Evolutionary conservation across 306 rosid genomes (phyloP).

Genomic region (Castanopsis chinensis): DNA sequence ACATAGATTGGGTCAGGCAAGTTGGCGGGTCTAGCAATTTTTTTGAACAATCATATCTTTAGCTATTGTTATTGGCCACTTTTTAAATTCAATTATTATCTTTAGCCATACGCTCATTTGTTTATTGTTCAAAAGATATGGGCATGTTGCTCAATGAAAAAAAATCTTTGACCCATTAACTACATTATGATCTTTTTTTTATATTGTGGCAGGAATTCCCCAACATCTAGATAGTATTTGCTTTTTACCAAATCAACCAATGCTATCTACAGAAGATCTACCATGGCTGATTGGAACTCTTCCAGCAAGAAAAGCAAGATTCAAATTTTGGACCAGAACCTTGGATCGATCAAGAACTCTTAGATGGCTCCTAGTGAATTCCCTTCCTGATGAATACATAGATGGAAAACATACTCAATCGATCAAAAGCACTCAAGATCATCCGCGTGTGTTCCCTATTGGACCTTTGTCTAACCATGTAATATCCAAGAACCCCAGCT

Average conservation of each 20-base stretch:
- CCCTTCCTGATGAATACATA: slow-evolving; percentile 53
- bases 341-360: slow-evolving; percentile 56
- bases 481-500: slow-evolving; percentile 33
- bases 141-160: background rate
- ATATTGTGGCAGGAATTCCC: slow-evolving; percentile 59
- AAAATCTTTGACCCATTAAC: background rate
- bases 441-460: slow-evolving; percentile 36
- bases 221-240: slow-evolving; percentile 28
- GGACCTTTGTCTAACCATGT: slow-evolving; percentile 38
- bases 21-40: no score
- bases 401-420: slow-evolving; percentile 4
- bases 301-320: slow-evolving; percentile 59
- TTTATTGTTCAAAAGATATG: background rate
- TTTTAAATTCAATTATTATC: no score
- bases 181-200: background rate
- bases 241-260: slow-evolving; percentile 42
- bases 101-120: no score
- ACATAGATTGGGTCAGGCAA: no score
- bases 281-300: slow-evolving; percentile 87
- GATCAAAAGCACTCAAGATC: slow-evolving; percentile 1
- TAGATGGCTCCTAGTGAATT: slow-evolving; percentile 60
- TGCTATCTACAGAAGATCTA: slow-evolving; percentile 51
- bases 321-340: slow-evolving; percentile 75
- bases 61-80: no score
- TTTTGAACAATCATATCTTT: no score